Percentiles rank a stretch among this genome's conserved stretches.
Evolutionary conservation across 139 green algal species (phyloP).

Genomic region (Coelastrella sp.): DNA sequence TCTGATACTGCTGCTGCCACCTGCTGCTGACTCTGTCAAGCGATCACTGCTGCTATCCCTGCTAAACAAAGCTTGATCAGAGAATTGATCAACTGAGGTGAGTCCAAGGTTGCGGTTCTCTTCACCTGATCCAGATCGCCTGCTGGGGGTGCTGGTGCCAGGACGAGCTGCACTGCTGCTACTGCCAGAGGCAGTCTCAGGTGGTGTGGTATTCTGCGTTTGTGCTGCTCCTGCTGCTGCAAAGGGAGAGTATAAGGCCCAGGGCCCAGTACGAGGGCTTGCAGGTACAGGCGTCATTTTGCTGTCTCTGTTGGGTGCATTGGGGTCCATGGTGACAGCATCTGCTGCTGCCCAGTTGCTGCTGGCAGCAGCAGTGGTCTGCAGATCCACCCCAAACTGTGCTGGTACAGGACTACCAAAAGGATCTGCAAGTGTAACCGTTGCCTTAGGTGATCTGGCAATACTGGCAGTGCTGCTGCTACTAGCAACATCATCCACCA

Average conservation of each 20-base stretch:
- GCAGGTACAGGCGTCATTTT: too few relatives aligned
- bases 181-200: not conserved
- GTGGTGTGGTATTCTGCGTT: not conserved
- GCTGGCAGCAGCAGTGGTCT: not conserved
- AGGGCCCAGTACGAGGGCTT: not conserved
- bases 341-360: not conserved
- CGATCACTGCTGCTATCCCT: slow-evolving; percentile 2
- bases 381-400: not conserved
- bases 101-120: not conserved
- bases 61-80: not conserved
- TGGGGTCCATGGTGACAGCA: not conserved
- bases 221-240: slow-evolving; percentile 7
- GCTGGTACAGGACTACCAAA: slow-evolving; percentile 7
- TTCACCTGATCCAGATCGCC: not conserved
- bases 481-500: not conserved
- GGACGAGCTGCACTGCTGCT: not conserved
- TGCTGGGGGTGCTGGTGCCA: not conserved
- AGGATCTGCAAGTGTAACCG: not conserved
- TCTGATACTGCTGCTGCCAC: not conserved
- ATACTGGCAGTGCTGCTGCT: too few relatives aligned
- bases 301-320: too few relatives aligned
- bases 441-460: too few relatives aligned
- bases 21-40: not conserved
- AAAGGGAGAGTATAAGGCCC: not conserved
- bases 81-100: not conserved